phyloP scores from a whole-genome alignment of 1,284 basidiomycete species.

The Ustilago bromivora region DNA sequence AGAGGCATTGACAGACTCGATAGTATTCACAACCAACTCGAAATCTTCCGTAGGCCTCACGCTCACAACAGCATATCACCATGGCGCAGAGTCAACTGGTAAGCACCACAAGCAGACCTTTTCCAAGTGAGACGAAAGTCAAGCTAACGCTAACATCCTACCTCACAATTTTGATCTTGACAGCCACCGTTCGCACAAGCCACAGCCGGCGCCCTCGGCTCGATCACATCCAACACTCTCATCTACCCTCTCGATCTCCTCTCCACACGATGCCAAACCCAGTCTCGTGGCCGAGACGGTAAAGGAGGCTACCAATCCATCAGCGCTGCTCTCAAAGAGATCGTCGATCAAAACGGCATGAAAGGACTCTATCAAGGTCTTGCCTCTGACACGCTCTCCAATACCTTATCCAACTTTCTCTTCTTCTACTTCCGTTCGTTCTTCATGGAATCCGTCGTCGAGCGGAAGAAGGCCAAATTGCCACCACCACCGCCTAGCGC shows the following conservation, averaged over 20 bases:
- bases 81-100: constrained; percentile 51
- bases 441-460: constrained; percentile 42
- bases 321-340: constrained; percentile 45
- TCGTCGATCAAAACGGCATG: constrained; percentile 53
- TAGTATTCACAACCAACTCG: too few relatives aligned
- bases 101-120: background rate
- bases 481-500: constrained; percentile 12
- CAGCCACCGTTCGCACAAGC: constrained; percentile 72
- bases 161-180: background rate
- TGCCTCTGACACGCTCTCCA: constrained; percentile 71
- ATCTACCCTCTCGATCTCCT: constrained; percentile 73
- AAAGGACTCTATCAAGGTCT: constrained; percentile 69
- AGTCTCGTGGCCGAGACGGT: constrained; percentile 44
- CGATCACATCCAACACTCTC: constrained; percentile 71
- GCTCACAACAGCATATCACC: background rate
- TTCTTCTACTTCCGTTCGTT: constrained; percentile 64
- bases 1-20: too few relatives aligned
- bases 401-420: constrained; percentile 69
- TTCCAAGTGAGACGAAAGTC: background rate
- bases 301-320: constrained; percentile 45
- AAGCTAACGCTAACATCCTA: background rate
- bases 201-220: constrained; percentile 70
- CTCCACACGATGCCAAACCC: constrained; percentile 70
- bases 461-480: constrained; percentile 34
- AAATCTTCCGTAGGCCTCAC: too few relatives aligned